Percentiles rank a stretch among this genome's conserved stretches.
Conservation (phyloP, 2,329 filamentous ascomycete genomes). For the Cytospora chrysosperma region DNA sequence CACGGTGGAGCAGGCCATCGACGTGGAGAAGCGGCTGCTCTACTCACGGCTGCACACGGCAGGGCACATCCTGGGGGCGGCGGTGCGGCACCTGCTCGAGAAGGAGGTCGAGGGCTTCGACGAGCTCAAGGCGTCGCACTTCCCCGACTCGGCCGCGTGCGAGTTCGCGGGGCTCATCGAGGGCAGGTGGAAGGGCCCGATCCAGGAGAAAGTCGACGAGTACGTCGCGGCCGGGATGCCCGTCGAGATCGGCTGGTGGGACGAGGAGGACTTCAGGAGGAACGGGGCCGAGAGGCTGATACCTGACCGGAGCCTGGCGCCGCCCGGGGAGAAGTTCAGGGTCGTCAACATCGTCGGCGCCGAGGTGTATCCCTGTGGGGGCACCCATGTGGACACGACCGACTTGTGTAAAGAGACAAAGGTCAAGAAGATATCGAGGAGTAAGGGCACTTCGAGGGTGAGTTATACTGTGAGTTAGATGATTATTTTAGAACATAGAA, state of each 20-base stretch:
- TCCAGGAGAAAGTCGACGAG: constrained; percentile 61
- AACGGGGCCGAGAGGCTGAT: constrained; percentile 56
- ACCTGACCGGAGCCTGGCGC: constrained; percentile 45
- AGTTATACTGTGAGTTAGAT: constrained; percentile 36
- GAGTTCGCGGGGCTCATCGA: constrained; percentile 69
- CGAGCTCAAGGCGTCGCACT: constrained; percentile 71
- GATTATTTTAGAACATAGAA: not conserved
- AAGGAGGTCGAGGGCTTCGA: constrained; percentile 53
- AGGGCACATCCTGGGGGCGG: constrained; percentile 69
- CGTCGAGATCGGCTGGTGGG: constrained; percentile 49
- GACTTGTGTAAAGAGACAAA: constrained; percentile 57
- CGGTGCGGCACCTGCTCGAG: constrained; percentile 59
- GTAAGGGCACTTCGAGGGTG: constrained; percentile 64
- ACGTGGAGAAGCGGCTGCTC: constrained; percentile 58
- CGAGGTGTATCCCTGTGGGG: constrained; percentile 72
- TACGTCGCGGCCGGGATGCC: constrained; percentile 55
- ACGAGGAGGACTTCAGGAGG: constrained; percentile 58
- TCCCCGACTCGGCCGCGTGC: constrained; percentile 64
- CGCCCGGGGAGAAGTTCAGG: constrained; percentile 56
- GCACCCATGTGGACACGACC: constrained; percentile 67
- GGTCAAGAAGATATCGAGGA: constrained; percentile 66
- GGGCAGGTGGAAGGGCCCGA: constrained; percentile 58
- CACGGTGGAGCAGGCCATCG: constrained; percentile 55
- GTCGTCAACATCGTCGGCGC: constrained; percentile 68
- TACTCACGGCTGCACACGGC: constrained; percentile 72